phyloP scores from a whole-genome alignment of 2,329 filamentous ascomycete species.

The Pseudohalonectria lignicola region DNA sequence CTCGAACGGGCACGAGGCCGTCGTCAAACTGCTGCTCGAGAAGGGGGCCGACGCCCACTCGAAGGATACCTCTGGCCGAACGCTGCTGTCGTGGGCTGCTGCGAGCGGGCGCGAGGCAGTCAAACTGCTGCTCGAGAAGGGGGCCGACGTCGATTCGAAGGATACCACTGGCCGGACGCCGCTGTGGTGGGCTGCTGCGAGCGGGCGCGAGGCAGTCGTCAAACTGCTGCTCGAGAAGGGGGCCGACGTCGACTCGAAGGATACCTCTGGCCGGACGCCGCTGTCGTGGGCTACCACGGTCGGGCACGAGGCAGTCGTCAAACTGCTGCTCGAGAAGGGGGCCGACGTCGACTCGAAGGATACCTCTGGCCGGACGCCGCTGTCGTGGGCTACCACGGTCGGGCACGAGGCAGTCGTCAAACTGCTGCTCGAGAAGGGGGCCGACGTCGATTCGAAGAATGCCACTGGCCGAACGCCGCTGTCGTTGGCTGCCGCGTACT shows the following conservation, averaged over 20 bases:
- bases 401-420: neutral
- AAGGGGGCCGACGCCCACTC: neutral
- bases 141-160: neutral
- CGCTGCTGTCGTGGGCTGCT: constrained; percentile 1
- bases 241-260: neutral
- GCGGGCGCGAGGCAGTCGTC: neutral
- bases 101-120: neutral
- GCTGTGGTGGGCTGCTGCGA: neutral
- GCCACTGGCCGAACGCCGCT: neutral
- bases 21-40: neutral
- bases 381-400: neutral
- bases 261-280: neutral
- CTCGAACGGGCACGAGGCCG: neutral
- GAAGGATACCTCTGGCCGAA: neutral
- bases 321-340: neutral
- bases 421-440: neutral
- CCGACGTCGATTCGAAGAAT: neutral
- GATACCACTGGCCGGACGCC: neutral
- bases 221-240: neutral
- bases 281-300: neutral
- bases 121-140: neutral
- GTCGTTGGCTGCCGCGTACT: neutral
- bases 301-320: neutral
- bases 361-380: neutral
- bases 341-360: neutral